A percentile compares a stretch with the other conserved stretches of the same genome.
Evolutionary conservation across 2,329 filamentous ascomycete species (phyloP).

Genomic region (Penicillium crustosum): DNA sequence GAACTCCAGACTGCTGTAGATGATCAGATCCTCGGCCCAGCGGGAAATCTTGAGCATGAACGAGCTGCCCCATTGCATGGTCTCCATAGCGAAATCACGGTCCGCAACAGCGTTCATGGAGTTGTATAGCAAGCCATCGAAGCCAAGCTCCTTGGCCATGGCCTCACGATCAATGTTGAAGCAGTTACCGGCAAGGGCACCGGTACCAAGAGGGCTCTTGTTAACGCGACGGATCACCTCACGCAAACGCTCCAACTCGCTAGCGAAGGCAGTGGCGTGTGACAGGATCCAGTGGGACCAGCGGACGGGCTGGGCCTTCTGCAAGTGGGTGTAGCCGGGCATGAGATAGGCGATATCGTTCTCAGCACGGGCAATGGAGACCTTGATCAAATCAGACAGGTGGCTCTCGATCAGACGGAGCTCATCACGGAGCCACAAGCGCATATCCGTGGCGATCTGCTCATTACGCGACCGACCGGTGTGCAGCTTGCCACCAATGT

Average conservation of each 20-base stretch:
- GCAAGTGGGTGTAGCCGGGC: constrained; percentile 86
- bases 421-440: constrained; percentile 79
- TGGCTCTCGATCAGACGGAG: constrained; percentile 67
- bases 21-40: constrained; percentile 83
- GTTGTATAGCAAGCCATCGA: constrained; percentile 73
- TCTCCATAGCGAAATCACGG: constrained; percentile 80
- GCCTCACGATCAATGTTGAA: constrained; percentile 78
- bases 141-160: constrained; percentile 78
- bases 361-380: constrained; percentile 69
- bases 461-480: constrained; percentile 86
- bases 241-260: constrained; percentile 74
- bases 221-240: constrained; percentile 75
- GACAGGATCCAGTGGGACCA: constrained; percentile 82
- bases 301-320: constrained; percentile 76
- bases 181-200: constrained; percentile 76
- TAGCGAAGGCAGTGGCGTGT: constrained; percentile 68
- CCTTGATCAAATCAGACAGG: constrained; percentile 67
- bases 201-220: constrained; percentile 66
- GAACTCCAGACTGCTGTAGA: constrained; percentile 76
- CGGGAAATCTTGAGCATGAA: constrained; percentile 77
- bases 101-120: constrained; percentile 74
- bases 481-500: constrained; percentile 84
- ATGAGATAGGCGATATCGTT: constrained; percentile 74
- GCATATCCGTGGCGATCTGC: constrained; percentile 87
- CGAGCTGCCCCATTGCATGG: constrained; percentile 74